phyloP scores from a whole-genome alignment of 768 basidiomycete genomes.

The Strobilomyces dryophilus region DNA sequence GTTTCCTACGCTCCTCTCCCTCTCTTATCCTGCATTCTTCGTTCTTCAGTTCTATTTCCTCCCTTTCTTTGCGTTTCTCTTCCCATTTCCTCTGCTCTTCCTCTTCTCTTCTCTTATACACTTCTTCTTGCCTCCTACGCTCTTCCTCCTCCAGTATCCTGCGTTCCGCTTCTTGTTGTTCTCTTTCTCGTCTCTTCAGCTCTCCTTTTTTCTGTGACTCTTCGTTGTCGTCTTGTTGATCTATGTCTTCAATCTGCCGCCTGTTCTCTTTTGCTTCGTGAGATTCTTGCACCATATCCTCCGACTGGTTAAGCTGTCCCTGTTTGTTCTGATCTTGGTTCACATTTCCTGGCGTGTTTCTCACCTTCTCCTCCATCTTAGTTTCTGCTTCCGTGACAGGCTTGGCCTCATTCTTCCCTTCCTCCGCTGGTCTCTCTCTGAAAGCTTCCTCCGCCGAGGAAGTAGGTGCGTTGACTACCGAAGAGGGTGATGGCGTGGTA shows the following conservation, averaged over 20 bases:
- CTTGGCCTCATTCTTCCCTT: background rate
- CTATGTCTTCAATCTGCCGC: constrained; percentile 1
- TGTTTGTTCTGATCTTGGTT: constrained; percentile 14
- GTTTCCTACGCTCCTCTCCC: constrained; percentile 18
- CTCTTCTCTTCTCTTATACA: background rate
- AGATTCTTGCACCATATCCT: background rate
- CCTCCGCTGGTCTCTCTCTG: constrained; percentile 43
- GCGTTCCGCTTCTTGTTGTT: constrained; percentile 10
- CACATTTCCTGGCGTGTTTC: background rate
- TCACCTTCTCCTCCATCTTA: background rate
- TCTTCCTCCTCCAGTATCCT: constrained; percentile 8
- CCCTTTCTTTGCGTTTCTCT: constrained; percentile 21
- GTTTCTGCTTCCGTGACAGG: background rate
- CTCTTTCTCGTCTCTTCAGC: constrained; percentile 17
- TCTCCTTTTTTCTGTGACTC: constrained; percentile 1
- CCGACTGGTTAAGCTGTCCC: background rate
- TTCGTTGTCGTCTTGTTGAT: background rate
- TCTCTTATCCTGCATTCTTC: background rate
- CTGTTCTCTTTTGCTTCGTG: background rate
- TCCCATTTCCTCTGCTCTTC: background rate
- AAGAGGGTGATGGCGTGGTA: constrained; percentile 21
- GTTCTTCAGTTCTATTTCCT: background rate
- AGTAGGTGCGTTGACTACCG: background rate
- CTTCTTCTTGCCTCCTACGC: constrained; percentile 31
- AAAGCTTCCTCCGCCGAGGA: constrained; percentile 29